Percentiles rank a stretch among this genome's conserved stretches.
Evolutionary conservation across 2,329 filamentous ascomycete genomes (phyloP).

Genomic region (Penicillium occitanis): DNA sequence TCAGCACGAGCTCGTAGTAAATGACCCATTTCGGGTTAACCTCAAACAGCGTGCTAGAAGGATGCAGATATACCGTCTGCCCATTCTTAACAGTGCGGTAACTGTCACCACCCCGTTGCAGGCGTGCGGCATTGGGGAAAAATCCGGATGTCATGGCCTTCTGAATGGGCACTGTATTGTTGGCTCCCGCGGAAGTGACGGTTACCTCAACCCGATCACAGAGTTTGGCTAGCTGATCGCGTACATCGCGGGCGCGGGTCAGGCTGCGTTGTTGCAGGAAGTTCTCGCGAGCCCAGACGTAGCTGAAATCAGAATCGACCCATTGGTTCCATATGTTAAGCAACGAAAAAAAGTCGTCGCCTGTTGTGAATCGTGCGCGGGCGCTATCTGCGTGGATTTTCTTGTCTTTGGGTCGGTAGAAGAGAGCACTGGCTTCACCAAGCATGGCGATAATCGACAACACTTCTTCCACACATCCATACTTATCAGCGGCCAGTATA

Average conservation of each 20-base stretch:
- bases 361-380: conserved; percentile 57
- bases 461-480: conserved; percentile 91
- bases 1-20: conserved; percentile 84
- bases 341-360: too few species aligned
- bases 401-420: conserved; percentile 95
- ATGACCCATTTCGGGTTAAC: conserved; percentile 82
- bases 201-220: conserved; percentile 90
- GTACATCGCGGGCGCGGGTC: conserved; percentile 82
- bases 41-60: conserved; percentile 76
- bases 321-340: conserved; percentile 85
- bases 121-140: conserved; percentile 84
- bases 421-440: conserved; percentile 80
- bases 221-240: conserved; percentile 86
- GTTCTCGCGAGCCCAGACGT: conserved; percentile 87
- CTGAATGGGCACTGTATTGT: conserved; percentile 75
- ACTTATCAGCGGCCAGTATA: conserved; percentile 82
- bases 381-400: conserved; percentile 94
- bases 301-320: conserved; percentile 86
- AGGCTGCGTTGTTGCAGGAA: conserved; percentile 91
- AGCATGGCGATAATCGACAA: conserved; percentile 94
- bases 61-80: conserved; percentile 87
- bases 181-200: conserved; percentile 64
- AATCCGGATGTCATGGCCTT: conserved; percentile 89
- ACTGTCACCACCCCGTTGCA: conserved; percentile 79
- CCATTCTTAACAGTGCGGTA: conserved; percentile 93